Percentiles rank a stretch among this genome's conserved stretches.
phyloP scores from a whole-genome alignment of 2,329 filamentous ascomycete genomes.

The Pseudocercospora fijiensis region DNA sequence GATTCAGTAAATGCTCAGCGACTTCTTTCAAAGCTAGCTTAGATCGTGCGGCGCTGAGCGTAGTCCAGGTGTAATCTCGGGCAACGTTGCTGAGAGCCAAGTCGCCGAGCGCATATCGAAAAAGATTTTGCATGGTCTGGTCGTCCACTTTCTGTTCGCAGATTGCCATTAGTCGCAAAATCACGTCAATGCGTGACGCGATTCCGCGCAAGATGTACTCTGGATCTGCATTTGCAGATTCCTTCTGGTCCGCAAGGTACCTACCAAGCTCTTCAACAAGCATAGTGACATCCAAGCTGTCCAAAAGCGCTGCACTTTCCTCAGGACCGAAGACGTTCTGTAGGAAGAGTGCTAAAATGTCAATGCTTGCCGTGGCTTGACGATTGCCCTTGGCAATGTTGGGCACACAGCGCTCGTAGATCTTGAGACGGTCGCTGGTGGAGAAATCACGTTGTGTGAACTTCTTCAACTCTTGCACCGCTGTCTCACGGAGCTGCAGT shows the following conservation, averaged over 20 bases:
- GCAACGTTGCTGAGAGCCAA: constrained; percentile 25
- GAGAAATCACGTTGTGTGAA: constrained; percentile 15
- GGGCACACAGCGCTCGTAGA: constrained; percentile 29
- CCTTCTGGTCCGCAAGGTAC: constrained; percentile 31
- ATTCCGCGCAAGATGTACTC: constrained; percentile 10
- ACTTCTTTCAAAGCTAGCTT: constrained; percentile 1
- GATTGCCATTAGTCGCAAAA: constrained; percentile 46
- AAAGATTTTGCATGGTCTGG: constrained; percentile 17
- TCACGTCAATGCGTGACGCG: constrained; percentile 55
- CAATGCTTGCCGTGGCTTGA: constrained; percentile 28
- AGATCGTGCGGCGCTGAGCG: constrained; percentile 1
- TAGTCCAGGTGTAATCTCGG: constrained; percentile 22
- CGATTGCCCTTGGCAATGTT: constrained; percentile 21
- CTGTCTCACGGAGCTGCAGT: constrained; percentile 22
- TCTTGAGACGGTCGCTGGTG: constrained; percentile 24
- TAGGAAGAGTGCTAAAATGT: constrained; percentile 30
- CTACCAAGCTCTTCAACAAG: constrained; percentile 42
- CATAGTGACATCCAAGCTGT: constrained; percentile 28
- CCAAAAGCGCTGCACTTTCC: constrained; percentile 26
- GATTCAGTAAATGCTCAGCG: constrained; percentile 6
- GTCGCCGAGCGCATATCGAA: constrained; percentile 22
- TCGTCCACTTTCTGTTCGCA: constrained; percentile 10
- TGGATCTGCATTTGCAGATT: background rate
- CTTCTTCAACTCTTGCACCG: constrained; percentile 24
- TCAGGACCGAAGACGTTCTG: constrained; percentile 3